Evolutionary conservation across 1,139 yeast species (phyloP).

Genomic region (Diutina pseudorugosa): DNA sequence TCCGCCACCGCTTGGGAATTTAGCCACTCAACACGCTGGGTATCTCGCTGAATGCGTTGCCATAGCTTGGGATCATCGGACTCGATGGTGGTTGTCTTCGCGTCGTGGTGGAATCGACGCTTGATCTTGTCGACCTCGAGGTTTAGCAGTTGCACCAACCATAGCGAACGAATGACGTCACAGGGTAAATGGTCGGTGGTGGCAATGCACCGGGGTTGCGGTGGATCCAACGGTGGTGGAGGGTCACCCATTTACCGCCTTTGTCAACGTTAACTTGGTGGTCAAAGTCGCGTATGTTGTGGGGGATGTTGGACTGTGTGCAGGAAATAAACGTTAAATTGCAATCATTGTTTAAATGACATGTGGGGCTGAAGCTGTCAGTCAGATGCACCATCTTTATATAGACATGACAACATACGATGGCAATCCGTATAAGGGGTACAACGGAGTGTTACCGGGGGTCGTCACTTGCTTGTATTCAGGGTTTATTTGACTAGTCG

Average conservation of each 20-base stretch:
- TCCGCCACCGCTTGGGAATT: conserved; percentile 23
- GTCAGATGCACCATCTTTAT: background rate
- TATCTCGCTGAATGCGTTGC: background rate
- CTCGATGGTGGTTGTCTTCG: conserved; percentile 4
- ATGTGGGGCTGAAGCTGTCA: background rate
- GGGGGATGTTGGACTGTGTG: background rate
- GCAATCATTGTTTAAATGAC: background rate
- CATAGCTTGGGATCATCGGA: background rate
- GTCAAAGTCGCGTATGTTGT: background rate
- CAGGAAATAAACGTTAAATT: background rate
- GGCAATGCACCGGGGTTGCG: conserved; percentile 18
- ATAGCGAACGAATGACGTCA: conserved; percentile 31
- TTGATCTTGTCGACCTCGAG: conserved; percentile 15
- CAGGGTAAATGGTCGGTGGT: conserved; percentile 37
- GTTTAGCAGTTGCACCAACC: conserved; percentile 33
- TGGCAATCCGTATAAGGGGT: too few species aligned
- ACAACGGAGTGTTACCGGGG: too few species aligned
- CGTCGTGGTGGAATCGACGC: conserved; percentile 11
- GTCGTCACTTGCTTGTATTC: too few species aligned
- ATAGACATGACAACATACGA: too few species aligned
- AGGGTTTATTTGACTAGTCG: too few species aligned
- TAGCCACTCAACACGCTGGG: conserved; percentile 5
- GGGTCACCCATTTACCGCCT: background rate
- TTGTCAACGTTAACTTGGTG: background rate
- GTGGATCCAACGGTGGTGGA: background rate